Conservation (phyloP, 139 green algal species). For the Chlamydomonas urium region DNA sequence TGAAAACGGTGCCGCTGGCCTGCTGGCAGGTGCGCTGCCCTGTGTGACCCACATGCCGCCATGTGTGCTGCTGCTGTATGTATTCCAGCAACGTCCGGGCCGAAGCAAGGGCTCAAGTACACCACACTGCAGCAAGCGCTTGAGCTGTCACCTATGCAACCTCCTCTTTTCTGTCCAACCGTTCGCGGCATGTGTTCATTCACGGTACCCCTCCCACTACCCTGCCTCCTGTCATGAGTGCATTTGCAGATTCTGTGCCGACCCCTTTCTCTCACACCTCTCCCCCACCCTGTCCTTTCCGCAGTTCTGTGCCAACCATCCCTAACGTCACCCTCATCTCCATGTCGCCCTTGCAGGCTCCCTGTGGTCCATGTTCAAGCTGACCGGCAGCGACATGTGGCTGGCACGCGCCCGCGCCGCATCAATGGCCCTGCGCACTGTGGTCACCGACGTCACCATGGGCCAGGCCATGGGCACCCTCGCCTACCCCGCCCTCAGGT, state of each 20-base stretch:
- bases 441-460: not conserved
- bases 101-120: too few relatives aligned
- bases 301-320: too few relatives aligned
- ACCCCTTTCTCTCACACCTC: not conserved
- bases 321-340: too few relatives aligned
- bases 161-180: too few relatives aligned
- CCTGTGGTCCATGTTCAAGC: conserved; percentile 5
- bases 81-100: too few relatives aligned
- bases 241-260: not conserved
- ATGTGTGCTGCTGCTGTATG: too few relatives aligned
- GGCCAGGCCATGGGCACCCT: conserved; percentile 5
- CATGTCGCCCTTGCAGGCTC: not conserved
- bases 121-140: too few relatives aligned
- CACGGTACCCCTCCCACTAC: too few relatives aligned
- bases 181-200: too few relatives aligned
- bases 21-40: not conserved
- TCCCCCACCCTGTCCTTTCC: not conserved
- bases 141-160: too few relatives aligned
- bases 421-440: not conserved
- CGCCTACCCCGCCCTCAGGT: conserved; percentile 11
- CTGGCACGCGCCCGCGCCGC: not conserved
- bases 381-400: conserved; percentile 2
- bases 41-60: too few relatives aligned
- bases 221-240: too few relatives aligned
- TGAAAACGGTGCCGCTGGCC: conserved; percentile 4